A percentile compares a stretch with the other conserved stretches of the same genome.
Evolutionary conservation across 2,329 filamentous ascomycete species (phyloP).

Genomic region (Falciphora oryzae): DNA sequence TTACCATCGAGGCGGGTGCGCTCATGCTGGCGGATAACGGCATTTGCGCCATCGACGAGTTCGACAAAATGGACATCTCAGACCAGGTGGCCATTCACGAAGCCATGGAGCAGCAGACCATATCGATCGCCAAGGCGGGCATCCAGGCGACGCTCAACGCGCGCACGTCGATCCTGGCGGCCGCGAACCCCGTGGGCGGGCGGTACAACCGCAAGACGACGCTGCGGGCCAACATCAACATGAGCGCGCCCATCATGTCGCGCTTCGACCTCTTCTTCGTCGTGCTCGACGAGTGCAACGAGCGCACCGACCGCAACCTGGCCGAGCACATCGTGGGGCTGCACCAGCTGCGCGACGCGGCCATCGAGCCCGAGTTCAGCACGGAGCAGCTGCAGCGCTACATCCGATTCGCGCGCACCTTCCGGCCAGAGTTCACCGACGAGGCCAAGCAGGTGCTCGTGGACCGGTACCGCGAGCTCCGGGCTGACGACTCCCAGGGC

Average conservation of each 20-base stretch:
- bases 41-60: conserved; percentile 97
- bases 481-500: conserved; percentile 88
- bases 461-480: conserved; percentile 89
- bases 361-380: conserved; percentile 86
- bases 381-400: conserved; percentile 96
- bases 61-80: conserved; percentile 98
- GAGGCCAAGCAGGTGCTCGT: conserved; percentile 84
- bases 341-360: conserved; percentile 87
- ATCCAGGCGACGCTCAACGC: conserved; percentile 98
- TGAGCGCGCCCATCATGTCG: conserved; percentile 98
- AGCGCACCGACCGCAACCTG: conserved; percentile 81
- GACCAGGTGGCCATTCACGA: conserved; percentile 99
- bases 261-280: conserved; percentile 99
- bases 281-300: conserved; percentile 93
- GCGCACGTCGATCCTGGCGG: conserved; percentile 88
- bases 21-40: conserved; percentile 97
- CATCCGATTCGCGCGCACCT: conserved; percentile 92
- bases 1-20: conserved; percentile 96
- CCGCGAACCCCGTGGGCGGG: conserved; percentile 91
- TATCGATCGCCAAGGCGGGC: conserved; percentile 96
- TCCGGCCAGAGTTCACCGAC: conserved; percentile 85
- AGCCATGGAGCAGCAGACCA: conserved; percentile 99
- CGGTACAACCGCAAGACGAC: conserved; percentile 97
- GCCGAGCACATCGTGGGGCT: conserved; percentile 93
- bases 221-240: conserved; percentile 91